Evolutionary conservation across 163 green algal species (phyloP), one percentile per base, ranked within the genome.

Genomic region (Chlamydomonas reinhardtii): DNA sequence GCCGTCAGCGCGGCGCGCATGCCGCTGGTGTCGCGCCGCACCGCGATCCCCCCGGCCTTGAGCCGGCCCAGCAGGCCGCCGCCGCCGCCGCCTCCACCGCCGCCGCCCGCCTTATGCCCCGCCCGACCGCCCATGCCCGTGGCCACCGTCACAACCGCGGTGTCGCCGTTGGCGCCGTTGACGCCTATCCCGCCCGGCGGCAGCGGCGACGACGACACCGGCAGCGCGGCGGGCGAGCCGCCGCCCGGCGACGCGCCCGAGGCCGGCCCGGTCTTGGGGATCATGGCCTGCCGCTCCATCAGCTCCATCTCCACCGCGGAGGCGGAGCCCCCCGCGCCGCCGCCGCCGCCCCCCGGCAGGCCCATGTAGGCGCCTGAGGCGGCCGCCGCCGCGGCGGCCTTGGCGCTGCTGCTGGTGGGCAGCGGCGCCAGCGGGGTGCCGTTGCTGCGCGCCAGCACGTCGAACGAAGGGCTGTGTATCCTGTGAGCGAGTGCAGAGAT

Each of bases 1-100:
- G 80, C 52, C 29, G 80, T 86, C 34, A 86, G 69, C 27, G 70
- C 80, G 4, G 65, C 70, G 3, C 80, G 80, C 35, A 86, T 72
- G 32, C 68, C 79, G 25, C 61, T n/a, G 35, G 43, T 43, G 48
- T 84, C 77, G 27, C 48, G 68, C 19, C 70, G 74, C 27, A 15
- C 68, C 37, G 19, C 66, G 31, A 31, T 17, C 15, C 31, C 39
- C 24, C 70, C 9, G 43, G n/a, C 59, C 17, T 52, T 48, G 39
- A 15, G 29, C 62, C 37, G 25, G 39, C 16, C 35, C 29, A 65
- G 43, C 15, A 15, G 19, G 31, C 74, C 76, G 71, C 34, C 27
- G 75, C 59, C 34, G 75, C 37, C 43, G 32, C 31, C 52, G 34
- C 74, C n/a, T n/a, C n/a, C n/a, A n/a, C n/a, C n/a, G n/a, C n/a